These are phyloP conservation scores for Fragaria vesca DNA, from an alignment of 306 rosid genomes.

Conservation along the genomic window DNA sequence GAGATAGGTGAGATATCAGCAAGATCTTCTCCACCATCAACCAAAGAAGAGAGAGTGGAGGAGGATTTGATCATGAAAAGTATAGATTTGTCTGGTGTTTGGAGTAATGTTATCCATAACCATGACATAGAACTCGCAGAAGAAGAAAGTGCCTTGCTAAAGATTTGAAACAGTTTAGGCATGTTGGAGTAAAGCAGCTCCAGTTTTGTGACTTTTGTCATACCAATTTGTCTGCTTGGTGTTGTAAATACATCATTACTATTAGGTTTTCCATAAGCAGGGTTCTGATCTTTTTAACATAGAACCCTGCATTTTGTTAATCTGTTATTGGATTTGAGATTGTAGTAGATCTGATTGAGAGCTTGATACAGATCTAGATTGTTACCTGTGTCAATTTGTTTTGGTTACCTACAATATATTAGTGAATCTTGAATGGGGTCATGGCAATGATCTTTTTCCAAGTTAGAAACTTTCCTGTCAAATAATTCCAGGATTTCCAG, in stretches of 20 bases:
- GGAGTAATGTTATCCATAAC: constrained; percentile 20
- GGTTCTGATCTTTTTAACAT: constrained; percentile 25
- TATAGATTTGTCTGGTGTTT: constrained; percentile 31
- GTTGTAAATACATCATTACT: not conserved
- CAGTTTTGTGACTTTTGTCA: not conserved
- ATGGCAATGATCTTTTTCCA: not conserved
- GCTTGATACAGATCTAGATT: constrained; percentile 18
- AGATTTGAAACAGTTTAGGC: not conserved
- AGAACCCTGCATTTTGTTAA: constrained; percentile 23
- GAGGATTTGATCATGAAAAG: constrained; percentile 34
- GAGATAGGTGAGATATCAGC: constrained; percentile 44
- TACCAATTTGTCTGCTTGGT: not conserved
- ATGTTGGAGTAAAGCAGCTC: constrained; percentile 27
- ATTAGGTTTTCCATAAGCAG: constrained; percentile 26
- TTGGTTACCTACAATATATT: not conserved
- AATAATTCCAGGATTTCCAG: not conserved
- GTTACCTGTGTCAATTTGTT: not conserved
- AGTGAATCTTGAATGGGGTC: not conserved
- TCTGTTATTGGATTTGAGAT: constrained; percentile 15
- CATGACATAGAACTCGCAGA: constrained; percentile 24
- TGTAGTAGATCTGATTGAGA: constrained; percentile 17
- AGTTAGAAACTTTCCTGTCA: not conserved
- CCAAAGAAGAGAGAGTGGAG: constrained; percentile 31
- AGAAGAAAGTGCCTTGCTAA: constrained; percentile 23
- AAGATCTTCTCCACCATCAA: constrained; percentile 20